Evolutionary conservation across 2,329 filamentous ascomycete genomes (phyloP).

Genomic region (Zymoseptoria ardabiliae): DNA sequence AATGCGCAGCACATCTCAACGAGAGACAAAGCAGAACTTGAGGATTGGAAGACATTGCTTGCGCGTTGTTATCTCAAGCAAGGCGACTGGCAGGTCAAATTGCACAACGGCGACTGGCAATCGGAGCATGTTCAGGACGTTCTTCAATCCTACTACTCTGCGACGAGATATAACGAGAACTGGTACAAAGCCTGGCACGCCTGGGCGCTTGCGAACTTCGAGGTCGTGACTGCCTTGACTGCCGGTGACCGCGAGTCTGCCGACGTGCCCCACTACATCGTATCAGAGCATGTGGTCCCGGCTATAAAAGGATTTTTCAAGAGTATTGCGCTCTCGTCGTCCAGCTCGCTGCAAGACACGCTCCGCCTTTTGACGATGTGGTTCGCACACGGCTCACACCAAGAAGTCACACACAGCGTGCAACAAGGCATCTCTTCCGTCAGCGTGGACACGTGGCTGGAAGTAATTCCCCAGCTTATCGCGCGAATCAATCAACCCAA

Average conservation of each 20-base stretch:
- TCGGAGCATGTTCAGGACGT: constrained; percentile 81
- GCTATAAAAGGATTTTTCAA: constrained; percentile 95
- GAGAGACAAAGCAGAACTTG: constrained; percentile 38
- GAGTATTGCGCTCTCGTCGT: constrained; percentile 84
- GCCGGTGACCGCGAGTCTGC: constrained; percentile 55
- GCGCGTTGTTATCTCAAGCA: constrained; percentile 95
- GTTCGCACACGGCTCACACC: constrained; percentile 86
- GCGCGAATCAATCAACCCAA: constrained; percentile 97
- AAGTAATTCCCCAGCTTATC: constrained; percentile 95
- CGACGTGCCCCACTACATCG: constrained; percentile 56
- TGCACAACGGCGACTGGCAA: constrained; percentile 85
- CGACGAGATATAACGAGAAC: constrained; percentile 85
- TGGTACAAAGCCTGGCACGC: constrained; percentile 99
- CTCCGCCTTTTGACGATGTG: constrained; percentile 86
- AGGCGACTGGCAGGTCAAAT: constrained; percentile 86
- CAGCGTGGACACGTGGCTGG: constrained; percentile 95
- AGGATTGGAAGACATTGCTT: constrained; percentile 61
- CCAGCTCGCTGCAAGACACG: constrained; percentile 92
- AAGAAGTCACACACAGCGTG: constrained; percentile 81
- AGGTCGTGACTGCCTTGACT: constrained; percentile 81
- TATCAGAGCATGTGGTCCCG: constrained; percentile 85
- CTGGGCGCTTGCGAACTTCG: constrained; percentile 96
- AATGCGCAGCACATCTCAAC: constrained; percentile 28
- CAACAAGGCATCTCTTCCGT: constrained; percentile 86
- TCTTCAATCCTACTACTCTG: constrained; percentile 80